Conservation (phyloP, 1,284 basidiomycete genomes). For the Pholiota adiposa region DNA sequence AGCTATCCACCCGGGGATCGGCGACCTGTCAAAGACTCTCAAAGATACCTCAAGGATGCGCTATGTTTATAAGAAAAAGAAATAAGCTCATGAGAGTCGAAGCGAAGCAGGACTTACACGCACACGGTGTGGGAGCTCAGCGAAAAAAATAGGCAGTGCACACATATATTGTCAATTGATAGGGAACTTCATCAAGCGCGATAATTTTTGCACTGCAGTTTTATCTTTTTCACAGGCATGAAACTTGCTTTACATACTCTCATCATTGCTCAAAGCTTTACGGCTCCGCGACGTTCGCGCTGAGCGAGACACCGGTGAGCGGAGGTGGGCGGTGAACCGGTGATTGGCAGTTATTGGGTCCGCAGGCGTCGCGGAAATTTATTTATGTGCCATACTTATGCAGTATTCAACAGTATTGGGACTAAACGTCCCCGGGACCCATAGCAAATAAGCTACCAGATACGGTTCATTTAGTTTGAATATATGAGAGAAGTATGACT, state of each 20-base stretch:
- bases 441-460: neutral
- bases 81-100: neutral
- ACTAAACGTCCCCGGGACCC: neutral
- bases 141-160: neutral
- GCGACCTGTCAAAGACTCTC: slow-evolving; percentile 5
- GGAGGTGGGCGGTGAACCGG: neutral
- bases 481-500: too few relatives aligned
- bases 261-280: slow-evolving; percentile 1
- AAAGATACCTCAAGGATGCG: neutral
- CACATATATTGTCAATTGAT: neutral
- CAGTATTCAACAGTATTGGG: neutral
- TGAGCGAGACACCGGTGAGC: neutral
- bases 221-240: slow-evolving; percentile 15
- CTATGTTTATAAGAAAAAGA: neutral
- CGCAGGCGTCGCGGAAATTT: neutral
- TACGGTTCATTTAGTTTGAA: neutral
- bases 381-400: neutral
- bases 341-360: neutral
- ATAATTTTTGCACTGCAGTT: slow-evolving; percentile 8
- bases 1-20: slow-evolving; percentile 1
- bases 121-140: neutral
- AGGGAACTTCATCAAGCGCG: slow-evolving; percentile 22
- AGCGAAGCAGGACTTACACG: neutral
- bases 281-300: slow-evolving; percentile 18
- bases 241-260: neutral